Percentiles rank a stretch among this genome's conserved stretches.
Conservation (phyloP, 2,329 filamentous ascomycete genomes). For the Diaporthe nobilis region DNA sequence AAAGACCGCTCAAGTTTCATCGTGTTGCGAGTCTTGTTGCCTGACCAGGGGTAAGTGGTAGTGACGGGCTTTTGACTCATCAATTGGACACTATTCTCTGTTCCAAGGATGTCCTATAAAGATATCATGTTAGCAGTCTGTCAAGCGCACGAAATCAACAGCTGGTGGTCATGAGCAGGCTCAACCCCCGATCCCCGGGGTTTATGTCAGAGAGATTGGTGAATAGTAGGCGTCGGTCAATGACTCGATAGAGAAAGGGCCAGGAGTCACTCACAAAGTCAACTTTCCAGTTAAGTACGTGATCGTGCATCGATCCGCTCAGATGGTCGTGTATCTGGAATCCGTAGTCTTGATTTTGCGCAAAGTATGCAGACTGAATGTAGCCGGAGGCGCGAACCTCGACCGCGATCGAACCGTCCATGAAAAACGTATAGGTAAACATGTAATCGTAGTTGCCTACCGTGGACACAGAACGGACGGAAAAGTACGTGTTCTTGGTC, state of each 20-base stretch:
- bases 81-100: constrained; percentile 59
- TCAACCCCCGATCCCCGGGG: background rate
- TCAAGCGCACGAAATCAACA: too few species aligned
- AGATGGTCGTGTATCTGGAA: constrained; percentile 64
- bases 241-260: background rate
- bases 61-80: constrained; percentile 52
- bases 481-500: constrained; percentile 63
- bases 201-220: too few species aligned
- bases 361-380: constrained; percentile 64
- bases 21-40: constrained; percentile 61
- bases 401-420: constrained; percentile 66
- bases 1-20: constrained; percentile 63
- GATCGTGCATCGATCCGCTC: constrained; percentile 67
- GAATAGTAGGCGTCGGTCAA: background rate
- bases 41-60: constrained; percentile 63
- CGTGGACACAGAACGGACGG: constrained; percentile 62
- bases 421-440: constrained; percentile 65
- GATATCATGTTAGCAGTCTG: background rate
- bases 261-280: constrained; percentile 54
- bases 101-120: constrained; percentile 60
- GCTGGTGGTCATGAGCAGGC: too few species aligned
- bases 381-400: constrained; percentile 68
- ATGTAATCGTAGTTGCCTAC: constrained; percentile 70
- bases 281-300: constrained; percentile 68
- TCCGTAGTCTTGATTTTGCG: constrained; percentile 62